phyloP scores from a whole-genome alignment of 495 filamentous ascomycete species.

The Penicillium alfredii region DNA sequence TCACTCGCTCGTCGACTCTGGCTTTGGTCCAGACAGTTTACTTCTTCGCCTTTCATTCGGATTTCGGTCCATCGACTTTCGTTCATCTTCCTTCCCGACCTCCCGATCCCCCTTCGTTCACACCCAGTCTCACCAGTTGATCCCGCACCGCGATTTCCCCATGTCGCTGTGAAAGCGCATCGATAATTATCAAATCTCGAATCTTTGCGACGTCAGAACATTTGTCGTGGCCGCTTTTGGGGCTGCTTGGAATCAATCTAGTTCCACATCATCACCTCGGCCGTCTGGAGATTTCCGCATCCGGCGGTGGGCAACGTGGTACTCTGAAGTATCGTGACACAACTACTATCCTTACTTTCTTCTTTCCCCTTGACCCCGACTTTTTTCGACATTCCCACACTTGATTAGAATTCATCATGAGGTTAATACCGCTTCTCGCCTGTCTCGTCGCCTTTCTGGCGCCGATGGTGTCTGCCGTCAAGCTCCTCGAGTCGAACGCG shows the following conservation, averaged over 20 bases:
- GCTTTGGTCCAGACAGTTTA: slow-evolving; percentile 4
- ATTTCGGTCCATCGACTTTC: slow-evolving; percentile 10
- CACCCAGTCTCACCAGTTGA: not conserved
- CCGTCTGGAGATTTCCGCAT: slow-evolving; percentile 32
- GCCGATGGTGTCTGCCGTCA: slow-evolving; percentile 35
- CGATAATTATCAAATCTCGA: too few species aligned
- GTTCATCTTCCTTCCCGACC: slow-evolving; percentile 2
- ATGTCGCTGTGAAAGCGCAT: too few species aligned
- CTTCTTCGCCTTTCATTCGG: slow-evolving; percentile 4
- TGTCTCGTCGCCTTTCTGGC: slow-evolving; percentile 36
- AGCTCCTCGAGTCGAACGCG: slow-evolving; percentile 64
- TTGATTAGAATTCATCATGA: slow-evolving; percentile 23
- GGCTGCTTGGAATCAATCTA: too few species aligned
- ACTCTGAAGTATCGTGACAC: slow-evolving; percentile 32
- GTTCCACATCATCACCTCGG: slow-evolving; percentile 1
- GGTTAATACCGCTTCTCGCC: slow-evolving; percentile 35
- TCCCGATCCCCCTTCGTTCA: slow-evolving; percentile 1
- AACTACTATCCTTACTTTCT: slow-evolving; percentile 21
- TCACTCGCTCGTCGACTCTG: slow-evolving; percentile 6
- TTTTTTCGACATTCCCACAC: slow-evolving; percentile 7
- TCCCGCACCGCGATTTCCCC: not conserved
- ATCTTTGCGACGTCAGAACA: too few species aligned
- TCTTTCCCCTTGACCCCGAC: slow-evolving; percentile 14
- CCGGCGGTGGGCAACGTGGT: slow-evolving; percentile 36
- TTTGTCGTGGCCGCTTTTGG: too few species aligned